Base-by-base conservation (phyloP, 2,329 filamentous ascomycete species). In the Penicillium rolfsii region DNA sequence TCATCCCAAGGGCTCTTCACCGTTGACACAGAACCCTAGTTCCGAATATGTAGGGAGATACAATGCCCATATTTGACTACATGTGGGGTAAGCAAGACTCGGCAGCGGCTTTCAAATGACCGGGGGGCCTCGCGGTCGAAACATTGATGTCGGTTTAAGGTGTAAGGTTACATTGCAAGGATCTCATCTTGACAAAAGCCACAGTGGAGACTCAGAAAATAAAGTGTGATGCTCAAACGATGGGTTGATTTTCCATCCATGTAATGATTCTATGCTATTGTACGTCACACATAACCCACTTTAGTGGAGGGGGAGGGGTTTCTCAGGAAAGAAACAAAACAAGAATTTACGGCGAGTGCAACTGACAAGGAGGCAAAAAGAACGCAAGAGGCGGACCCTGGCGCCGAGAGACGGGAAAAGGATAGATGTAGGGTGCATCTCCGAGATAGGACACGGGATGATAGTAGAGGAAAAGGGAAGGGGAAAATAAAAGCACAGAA, bases 191-290 rank as follows among this genome's bases (percentile, higher is more conserved):
- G 35, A 36, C 5, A 33, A 33, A 33, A 50, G 46, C n/a, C 46
- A 50, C 30, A 33, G 16, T 28, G 36, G 38, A 24, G 36, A 45
- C 26, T 24, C 12, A 24, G 16, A 22, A 36, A 36, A 24, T 40
- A 26, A 5, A 45, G 36, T 58, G 36, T 41, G 38, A 38, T 59
- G 52, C 48, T 64, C 59, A 64, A 69, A 69, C 65, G 67, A 70
- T 69, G 67, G 67, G 56, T 46, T 58, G 62, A 57, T 67, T 64
- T 66, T 64, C 65, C 67, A 70, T 69, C 67, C 66, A 63, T 65
- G 60, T 64, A 62, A 63, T 67, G 52, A 64, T 69, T 70, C 67
- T 70, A 70, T 70, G 67, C 67, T 70, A 69, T 68, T 64, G 67
- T 70, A 70, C 67, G 67, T 70, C 43, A 64, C 67, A 70, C 67